Evolutionary conservation across 2,329 filamentous ascomycete genomes (phyloP).

Genomic region (Ascochyta rabiei): DNA sequence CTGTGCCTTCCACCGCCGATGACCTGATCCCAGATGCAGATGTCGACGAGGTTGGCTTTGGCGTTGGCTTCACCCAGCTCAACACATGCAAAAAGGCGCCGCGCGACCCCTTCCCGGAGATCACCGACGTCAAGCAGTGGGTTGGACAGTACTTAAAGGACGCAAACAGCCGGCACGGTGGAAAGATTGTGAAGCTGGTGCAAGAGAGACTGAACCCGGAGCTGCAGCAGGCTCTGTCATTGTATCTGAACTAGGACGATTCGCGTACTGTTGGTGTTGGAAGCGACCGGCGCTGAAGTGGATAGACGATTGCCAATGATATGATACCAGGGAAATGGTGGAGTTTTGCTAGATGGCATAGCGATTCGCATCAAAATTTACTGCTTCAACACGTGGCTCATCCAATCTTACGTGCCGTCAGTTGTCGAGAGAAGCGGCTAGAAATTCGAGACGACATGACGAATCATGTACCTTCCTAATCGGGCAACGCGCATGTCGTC

Average conservation of each 20-base stretch:
- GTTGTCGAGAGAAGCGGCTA: background rate
- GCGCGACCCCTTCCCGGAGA: slow-evolving; percentile 84
- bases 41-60: slow-evolving; percentile 93
- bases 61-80: slow-evolving; percentile 89
- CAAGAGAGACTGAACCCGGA: slow-evolving; percentile 66
- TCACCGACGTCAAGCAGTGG: slow-evolving; percentile 80
- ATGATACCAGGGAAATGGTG: slow-evolving; percentile 20
- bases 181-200: slow-evolving; percentile 73
- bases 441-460: background rate
- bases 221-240: slow-evolving; percentile 48
- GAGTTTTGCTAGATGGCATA: slow-evolving; percentile 17
- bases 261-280: background rate
- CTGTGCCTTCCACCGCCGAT: slow-evolving; percentile 68
- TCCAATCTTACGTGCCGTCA: no score
- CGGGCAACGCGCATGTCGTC: slow-evolving; percentile 16
- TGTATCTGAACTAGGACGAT: slow-evolving; percentile 29
- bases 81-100: slow-evolving; percentile 82
- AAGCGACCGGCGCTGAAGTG: background rate
- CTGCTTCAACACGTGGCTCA: background rate
- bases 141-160: slow-evolving; percentile 80
- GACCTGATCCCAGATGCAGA: slow-evolving; percentile 86
- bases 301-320: slow-evolving; percentile 4
- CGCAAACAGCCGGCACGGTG: slow-evolving; percentile 75
- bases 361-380: slow-evolving; percentile 5
- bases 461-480: slow-evolving; percentile 16